Evolutionary conservation across 2,329 filamentous ascomycete genomes (phyloP).

Genomic region (Xylogone sp.): DNA sequence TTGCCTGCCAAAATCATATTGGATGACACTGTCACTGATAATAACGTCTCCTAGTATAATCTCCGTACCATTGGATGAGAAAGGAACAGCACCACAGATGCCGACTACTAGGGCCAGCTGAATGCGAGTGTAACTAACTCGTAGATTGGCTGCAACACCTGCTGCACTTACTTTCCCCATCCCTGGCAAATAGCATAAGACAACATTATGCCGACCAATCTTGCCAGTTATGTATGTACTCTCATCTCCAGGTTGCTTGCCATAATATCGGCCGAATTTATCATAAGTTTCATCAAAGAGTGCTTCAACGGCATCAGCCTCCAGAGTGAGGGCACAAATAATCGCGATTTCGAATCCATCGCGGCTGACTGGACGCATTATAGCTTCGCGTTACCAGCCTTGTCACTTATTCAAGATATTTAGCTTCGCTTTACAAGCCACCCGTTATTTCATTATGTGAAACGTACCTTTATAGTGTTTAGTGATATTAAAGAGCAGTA

Average conservation of each 20-base stretch:
- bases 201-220: constrained; percentile 29
- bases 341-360: constrained; percentile 25
- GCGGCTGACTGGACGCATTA: background rate
- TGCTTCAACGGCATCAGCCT: constrained; percentile 24
- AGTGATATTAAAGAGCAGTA: too few species aligned
- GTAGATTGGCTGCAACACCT: constrained; percentile 25
- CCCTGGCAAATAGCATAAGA: constrained; percentile 28
- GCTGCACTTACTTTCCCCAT: constrained; percentile 31
- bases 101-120: constrained; percentile 35
- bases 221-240: constrained; percentile 24
- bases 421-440: too few species aligned
- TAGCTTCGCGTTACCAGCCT: background rate
- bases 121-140: constrained; percentile 22
- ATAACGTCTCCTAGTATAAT: constrained; percentile 25
- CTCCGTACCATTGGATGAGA: constrained; percentile 12
- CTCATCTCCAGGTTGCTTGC: constrained; percentile 17
- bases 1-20: constrained; percentile 26
- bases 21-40: constrained; percentile 21
- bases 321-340: constrained; percentile 25
- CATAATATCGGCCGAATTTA: constrained; percentile 8
- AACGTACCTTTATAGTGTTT: too few species aligned
- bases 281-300: constrained; percentile 16
- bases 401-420: too few species aligned
- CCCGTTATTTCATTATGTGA: too few species aligned
- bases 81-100: constrained; percentile 28